Base-by-base conservation (phyloP, 139 green algal genomes). In the Tetratostichococcus sp. region DNA sequence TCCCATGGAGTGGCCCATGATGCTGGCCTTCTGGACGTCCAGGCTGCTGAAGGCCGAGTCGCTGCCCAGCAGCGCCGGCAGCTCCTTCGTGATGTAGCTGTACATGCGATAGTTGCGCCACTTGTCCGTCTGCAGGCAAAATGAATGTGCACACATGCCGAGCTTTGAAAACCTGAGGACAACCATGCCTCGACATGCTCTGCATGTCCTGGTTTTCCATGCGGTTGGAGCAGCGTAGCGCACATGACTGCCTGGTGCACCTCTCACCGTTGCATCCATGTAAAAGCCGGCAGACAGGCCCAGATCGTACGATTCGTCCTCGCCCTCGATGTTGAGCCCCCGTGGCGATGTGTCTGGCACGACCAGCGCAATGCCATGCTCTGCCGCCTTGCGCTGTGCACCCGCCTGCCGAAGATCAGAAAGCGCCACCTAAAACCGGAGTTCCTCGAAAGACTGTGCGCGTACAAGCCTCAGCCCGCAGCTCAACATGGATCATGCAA, bases 101-200 rank as follows among this genome's bases (percentile, higher is more conserved):
- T 98, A 97, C 96, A 99, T 99, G 70, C 88, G 88, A 77, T 89
- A 99, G 35, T 92, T 76, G 77, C 85, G 85, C 92, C 90, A 97
- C 83, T 73, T 76, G 39, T 42, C 59, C 26, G 67, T 62, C 50
- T 62, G 50, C 50, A 62, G 17, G 19, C 50, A 2, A 62, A 50
- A n/a, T n/a, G n/a, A n/a, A n/a, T n/a, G n/a, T n/a, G n/a, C n/a
- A n/a, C n/a, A n/a, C n/a, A n/a, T n/a, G n/a, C n/a, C n/a, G n/a
- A n/a, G n/a, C n/a, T n/a, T n/a, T n/a, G n/a, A n/a, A n/a, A n/a
- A n/a, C n/a, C n/a, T n/a, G n/a, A n/a, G n/a, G n/a, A n/a, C n/a
- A n/a, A n/a, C n/a, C n/a, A n/a, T n/a, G n/a, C n/a, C n/a, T n/a
- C n/a, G n/a, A n/a, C n/a, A n/a, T n/a, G n/a, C n/a, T n/a, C n/a